A percentile compares a stretch with the other conserved stretches of the same genome.
These are phyloP conservation scores for Exophiala spinifera DNA, from an alignment of 2,329 filamentous ascomycete genomes.

Conservation along the genomic window DNA sequence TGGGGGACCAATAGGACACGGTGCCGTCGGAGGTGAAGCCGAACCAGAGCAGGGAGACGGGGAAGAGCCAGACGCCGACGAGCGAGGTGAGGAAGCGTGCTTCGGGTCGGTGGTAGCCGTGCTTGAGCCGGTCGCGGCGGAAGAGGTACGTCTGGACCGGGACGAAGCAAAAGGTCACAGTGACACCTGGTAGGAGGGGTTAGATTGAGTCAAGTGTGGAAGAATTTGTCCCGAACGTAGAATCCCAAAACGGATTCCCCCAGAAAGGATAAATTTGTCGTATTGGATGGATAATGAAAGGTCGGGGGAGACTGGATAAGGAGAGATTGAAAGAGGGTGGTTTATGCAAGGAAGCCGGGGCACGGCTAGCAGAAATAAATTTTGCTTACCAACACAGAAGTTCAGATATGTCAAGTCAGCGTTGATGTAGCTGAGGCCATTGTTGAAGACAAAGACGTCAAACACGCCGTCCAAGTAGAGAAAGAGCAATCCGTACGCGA, in stretches of 20 bases:
- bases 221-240: too few relatives aligned
- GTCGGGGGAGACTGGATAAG: too few relatives aligned
- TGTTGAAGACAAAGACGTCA: conserved; percentile 44
- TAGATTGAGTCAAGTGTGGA: too few relatives aligned
- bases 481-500: conserved; percentile 44
- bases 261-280: too few relatives aligned
- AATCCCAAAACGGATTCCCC: too few relatives aligned
- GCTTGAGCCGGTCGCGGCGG: conserved; percentile 37
- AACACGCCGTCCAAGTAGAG: conserved; percentile 45
- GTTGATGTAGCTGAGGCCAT: conserved; percentile 38
- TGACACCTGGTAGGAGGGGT: conserved; percentile 29
- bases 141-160: conserved; percentile 45
- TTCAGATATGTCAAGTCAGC: conserved; percentile 45
- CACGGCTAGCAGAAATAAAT: too few relatives aligned
- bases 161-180: conserved; percentile 42
- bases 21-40: conserved; percentile 40
- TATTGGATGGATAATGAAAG: too few relatives aligned
- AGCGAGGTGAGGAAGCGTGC: conserved; percentile 43
- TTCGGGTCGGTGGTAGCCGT: conserved; percentile 36
- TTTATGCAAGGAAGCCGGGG: too few relatives aligned
- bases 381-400: conserved; percentile 38
- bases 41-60: conserved; percentile 44
- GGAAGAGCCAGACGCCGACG: conserved; percentile 44
- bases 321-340: too few relatives aligned
- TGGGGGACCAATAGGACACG: conserved; percentile 41